Conservation (phyloP, 106 monocot species). For the Dendrobium officinale region DNA sequence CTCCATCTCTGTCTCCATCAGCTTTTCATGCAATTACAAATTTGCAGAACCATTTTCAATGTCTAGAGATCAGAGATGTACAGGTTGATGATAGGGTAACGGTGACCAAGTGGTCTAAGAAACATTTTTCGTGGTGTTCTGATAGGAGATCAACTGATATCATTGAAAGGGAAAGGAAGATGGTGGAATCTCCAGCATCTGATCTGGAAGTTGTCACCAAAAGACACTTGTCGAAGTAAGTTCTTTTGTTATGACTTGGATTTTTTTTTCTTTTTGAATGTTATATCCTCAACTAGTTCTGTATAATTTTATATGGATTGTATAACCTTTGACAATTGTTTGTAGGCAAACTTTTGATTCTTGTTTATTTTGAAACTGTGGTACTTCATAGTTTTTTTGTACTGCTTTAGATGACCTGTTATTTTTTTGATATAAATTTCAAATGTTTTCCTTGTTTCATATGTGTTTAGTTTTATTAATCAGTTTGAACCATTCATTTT, state of each 20-base stretch:
- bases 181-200: conserved; percentile 23
- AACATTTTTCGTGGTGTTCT: conserved; percentile 45
- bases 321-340: background rate
- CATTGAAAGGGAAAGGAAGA: conserved; percentile 60
- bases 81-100: conserved; percentile 80
- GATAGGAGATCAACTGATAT: conserved; percentile 48
- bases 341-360: too few relatives aligned
- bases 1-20: conserved; percentile 20
- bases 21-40: conserved; percentile 32
- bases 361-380: too few relatives aligned
- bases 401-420: too few relatives aligned
- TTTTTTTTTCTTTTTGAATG: too few relatives aligned
- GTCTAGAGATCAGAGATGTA: conserved; percentile 75
- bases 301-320: background rate
- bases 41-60: conserved; percentile 32
- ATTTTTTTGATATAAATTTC: too few relatives aligned
- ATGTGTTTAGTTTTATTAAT: too few relatives aligned
- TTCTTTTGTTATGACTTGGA: background rate
- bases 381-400: too few relatives aligned
- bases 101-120: conserved; percentile 86
- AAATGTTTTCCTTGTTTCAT: too few relatives aligned
- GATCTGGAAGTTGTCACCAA: conserved; percentile 36
- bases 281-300: too few relatives aligned
- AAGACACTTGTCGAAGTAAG: conserved; percentile 59
- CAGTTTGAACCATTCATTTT: too few relatives aligned